Percentiles rank a stretch among this genome's conserved stretches.
Conservation (phyloP, 1,284 basidiomycete genomes). For the Trichosporon sp. region DNA sequence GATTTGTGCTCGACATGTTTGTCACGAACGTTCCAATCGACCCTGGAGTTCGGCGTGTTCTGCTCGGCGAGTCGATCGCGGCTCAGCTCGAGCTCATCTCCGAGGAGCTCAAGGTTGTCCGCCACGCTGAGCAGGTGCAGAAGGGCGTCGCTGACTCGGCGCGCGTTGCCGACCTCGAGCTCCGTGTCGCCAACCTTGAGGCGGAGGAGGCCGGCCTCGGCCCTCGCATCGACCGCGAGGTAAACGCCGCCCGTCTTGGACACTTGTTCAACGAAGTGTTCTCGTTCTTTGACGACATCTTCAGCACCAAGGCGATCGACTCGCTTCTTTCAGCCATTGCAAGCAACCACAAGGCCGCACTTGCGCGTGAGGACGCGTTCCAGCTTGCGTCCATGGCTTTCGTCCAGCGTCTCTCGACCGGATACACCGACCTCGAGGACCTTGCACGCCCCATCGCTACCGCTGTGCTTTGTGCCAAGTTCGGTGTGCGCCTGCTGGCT, state of each 20-base stretch:
- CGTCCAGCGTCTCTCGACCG: slow-evolving; percentile 49
- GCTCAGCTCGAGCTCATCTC: slow-evolving; percentile 54
- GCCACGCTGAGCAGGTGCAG: slow-evolving; percentile 57
- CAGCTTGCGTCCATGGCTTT: slow-evolving; percentile 52
- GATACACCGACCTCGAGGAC: slow-evolving; percentile 59
- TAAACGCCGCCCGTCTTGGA: slow-evolving; percentile 61
- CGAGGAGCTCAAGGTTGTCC: slow-evolving; percentile 60
- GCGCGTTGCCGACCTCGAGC: slow-evolving; percentile 46
- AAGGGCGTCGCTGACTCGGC: slow-evolving; percentile 62
- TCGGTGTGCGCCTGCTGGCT: slow-evolving; percentile 65
- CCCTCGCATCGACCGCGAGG: slow-evolving; percentile 41
- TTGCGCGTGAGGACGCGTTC: slow-evolving; percentile 46
- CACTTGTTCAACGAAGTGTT: slow-evolving; percentile 77
- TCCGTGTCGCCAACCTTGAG: slow-evolving; percentile 42
- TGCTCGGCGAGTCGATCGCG: slow-evolving; percentile 55
- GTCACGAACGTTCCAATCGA: slow-evolving; percentile 84
- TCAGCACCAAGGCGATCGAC: slow-evolving; percentile 30
- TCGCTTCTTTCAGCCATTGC: slow-evolving; percentile 36
- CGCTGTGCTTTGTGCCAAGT: slow-evolving; percentile 63
- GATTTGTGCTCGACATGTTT: slow-evolving; percentile 55
- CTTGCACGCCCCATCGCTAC: slow-evolving; percentile 62
- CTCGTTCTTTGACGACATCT: slow-evolving; percentile 57
- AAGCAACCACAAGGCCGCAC: slow-evolving; percentile 25
- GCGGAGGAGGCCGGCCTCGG: slow-evolving; percentile 34
- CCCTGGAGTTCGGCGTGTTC: slow-evolving; percentile 67